Conservation (phyloP, 2,329 filamentous ascomycete genomes). For the Botrytis sinoallii region DNA sequence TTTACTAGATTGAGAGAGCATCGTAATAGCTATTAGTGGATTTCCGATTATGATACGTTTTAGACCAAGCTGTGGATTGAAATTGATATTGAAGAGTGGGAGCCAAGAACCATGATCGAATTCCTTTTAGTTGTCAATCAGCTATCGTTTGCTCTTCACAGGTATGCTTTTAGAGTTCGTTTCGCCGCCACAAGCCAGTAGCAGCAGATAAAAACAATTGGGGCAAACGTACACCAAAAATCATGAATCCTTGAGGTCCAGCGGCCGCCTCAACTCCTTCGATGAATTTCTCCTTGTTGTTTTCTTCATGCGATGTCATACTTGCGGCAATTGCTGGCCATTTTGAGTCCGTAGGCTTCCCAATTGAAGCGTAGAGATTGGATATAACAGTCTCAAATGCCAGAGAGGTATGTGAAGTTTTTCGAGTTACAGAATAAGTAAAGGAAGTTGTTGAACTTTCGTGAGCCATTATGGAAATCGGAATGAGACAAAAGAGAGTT, state of each 20-base stretch:
- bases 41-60: slow-evolving; percentile 31
- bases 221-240: slow-evolving; percentile 22
- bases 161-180: neutral
- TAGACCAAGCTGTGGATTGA: slow-evolving; percentile 18
- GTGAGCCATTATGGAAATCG: neutral
- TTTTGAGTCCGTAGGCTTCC: slow-evolving; percentile 1
- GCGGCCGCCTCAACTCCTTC: slow-evolving; percentile 6
- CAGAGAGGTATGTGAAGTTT: slow-evolving; percentile 18
- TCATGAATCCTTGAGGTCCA: slow-evolving; percentile 30
- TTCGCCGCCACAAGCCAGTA: neutral
- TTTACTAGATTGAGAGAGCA: slow-evolving; percentile 26
- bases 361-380: slow-evolving; percentile 27
- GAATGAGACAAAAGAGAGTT: neutral
- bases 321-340: slow-evolving; percentile 17
- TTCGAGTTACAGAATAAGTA: slow-evolving; percentile 16
- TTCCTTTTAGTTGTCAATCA: slow-evolving; percentile 22
- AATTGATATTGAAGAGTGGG: slow-evolving; percentile 24
- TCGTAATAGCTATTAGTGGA: slow-evolving; percentile 30
- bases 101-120: slow-evolving; percentile 29
- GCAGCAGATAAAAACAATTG: neutral
- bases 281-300: slow-evolving; percentile 20
- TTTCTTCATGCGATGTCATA: slow-evolving; percentile 15
- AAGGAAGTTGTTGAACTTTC: neutral
- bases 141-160: neutral
- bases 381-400: slow-evolving; percentile 21